Evolutionary conservation across 768 basidiomycete genomes (phyloP).

Genomic region (Kwoniella heveanensis): DNA sequence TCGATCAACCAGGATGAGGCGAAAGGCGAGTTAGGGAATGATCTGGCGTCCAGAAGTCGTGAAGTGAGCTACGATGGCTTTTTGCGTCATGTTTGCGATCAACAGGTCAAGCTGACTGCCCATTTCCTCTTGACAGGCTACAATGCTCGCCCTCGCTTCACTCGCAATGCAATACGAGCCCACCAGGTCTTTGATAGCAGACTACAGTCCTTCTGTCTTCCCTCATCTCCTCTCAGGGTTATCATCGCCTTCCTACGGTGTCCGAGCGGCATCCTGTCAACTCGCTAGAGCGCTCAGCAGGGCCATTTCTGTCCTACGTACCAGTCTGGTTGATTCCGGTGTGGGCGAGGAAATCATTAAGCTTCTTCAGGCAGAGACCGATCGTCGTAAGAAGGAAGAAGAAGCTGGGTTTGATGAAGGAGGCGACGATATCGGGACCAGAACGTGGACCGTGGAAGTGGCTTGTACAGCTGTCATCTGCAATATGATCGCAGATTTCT

Average conservation of each 20-base stretch:
- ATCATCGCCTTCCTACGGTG: constrained; percentile 67
- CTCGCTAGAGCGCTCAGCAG: constrained; percentile 78
- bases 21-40: constrained; percentile 37
- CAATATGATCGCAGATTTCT: constrained; percentile 84
- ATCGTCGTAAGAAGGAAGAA: constrained; percentile 47
- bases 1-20: constrained; percentile 40
- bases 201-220: constrained; percentile 62
- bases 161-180: constrained; percentile 73
- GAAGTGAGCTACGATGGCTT: constrained; percentile 41
- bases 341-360: constrained; percentile 72
- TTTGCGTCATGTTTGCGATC: too few relatives aligned
- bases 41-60: constrained; percentile 32
- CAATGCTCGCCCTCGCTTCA: constrained; percentile 72
- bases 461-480: constrained; percentile 76
- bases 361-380: constrained; percentile 59
- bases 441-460: constrained; percentile 70
- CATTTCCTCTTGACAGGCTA: constrained; percentile 60
- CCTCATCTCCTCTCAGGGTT: constrained; percentile 64
- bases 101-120: neutral
- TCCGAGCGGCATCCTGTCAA: constrained; percentile 85
- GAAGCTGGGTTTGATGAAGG: constrained; percentile 32
- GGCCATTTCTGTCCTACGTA: constrained; percentile 75
- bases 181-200: constrained; percentile 69
- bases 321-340: constrained; percentile 79
- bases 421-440: constrained; percentile 56